These are phyloP conservation scores for Trichosanthes truncata DNA, from an alignment of 306 rosid species.

Conservation along the genomic window DNA sequence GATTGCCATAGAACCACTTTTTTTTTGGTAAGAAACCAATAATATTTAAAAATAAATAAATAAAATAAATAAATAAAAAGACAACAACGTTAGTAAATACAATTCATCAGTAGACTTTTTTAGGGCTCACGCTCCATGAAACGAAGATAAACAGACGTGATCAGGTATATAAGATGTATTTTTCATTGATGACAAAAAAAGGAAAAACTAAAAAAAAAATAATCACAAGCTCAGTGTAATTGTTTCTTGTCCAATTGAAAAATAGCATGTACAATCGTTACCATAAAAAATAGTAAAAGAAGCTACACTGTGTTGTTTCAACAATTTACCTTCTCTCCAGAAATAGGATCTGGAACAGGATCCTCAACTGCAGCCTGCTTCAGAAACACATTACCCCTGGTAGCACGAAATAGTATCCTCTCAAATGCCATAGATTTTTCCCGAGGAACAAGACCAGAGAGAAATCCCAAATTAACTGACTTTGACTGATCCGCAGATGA, in stretches of 20 bases:
- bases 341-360: constrained; percentile 41
- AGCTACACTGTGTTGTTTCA: not conserved
- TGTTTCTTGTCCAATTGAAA: not conserved
- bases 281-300: not conserved
- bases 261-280: not conserved
- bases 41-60: too few relatives aligned
- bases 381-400: constrained; percentile 47
- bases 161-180: not conserved
- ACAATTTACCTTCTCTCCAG: constrained; percentile 42
- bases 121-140: not conserved
- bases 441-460: constrained; percentile 47
- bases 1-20: not conserved
- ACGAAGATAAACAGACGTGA: not conserved
- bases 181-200: not conserved
- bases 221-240: not conserved
- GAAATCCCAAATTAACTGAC: constrained; percentile 44
- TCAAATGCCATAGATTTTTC: constrained; percentile 50
- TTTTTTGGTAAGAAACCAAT: not conserved
- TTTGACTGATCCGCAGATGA: constrained; percentile 45
- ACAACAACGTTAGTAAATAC: not conserved
- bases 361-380: constrained; percentile 37
- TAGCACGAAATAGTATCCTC: constrained; percentile 55
- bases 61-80: too few relatives aligned
- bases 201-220: not conserved
- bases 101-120: not conserved